Evolutionary conservation across 305 asterid genomes (phyloP).

Genomic region (Fraxinus platypoda): DNA sequence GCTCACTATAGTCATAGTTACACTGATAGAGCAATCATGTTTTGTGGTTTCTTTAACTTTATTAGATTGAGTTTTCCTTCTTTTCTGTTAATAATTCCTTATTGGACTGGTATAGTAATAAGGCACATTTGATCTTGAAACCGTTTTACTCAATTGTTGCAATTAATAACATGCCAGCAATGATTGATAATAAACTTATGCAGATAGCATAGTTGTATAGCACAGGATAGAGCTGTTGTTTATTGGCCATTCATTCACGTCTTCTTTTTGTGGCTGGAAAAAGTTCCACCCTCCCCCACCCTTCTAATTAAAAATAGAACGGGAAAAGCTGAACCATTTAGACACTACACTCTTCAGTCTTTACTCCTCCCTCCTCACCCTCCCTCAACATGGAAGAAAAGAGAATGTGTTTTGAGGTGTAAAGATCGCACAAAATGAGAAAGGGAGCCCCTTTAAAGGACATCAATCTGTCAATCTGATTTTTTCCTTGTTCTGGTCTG

Average conservation of each 20-base stretch:
- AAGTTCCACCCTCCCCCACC: background rate
- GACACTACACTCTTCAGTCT: background rate
- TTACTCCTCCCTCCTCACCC: background rate
- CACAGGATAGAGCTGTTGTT: background rate
- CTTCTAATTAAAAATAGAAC: background rate
- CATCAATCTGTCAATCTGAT: background rate
- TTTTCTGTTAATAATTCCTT: background rate
- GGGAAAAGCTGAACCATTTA: background rate
- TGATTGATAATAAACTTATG: background rate
- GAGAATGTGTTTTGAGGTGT: background rate
- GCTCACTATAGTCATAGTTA: slow-evolving; percentile 58
- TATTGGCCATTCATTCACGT: background rate
- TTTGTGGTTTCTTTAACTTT: background rate
- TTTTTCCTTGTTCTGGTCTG: background rate
- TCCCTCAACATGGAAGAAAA: background rate
- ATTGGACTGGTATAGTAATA: background rate
- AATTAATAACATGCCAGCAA: background rate
- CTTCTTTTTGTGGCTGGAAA: background rate
- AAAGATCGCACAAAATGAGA: slow-evolving; percentile 18
- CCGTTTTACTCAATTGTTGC: background rate
- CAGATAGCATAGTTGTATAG: background rate
- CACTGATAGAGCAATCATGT: slow-evolving; percentile 45
- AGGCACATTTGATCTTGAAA: background rate
- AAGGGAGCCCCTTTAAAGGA: background rate
- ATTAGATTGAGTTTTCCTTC: background rate